Percentiles rank a stretch among this genome's conserved stretches.
These are phyloP conservation scores for Pistacia atlantica DNA, from an alignment of 345 rosid species.

Conservation along the genomic window DNA sequence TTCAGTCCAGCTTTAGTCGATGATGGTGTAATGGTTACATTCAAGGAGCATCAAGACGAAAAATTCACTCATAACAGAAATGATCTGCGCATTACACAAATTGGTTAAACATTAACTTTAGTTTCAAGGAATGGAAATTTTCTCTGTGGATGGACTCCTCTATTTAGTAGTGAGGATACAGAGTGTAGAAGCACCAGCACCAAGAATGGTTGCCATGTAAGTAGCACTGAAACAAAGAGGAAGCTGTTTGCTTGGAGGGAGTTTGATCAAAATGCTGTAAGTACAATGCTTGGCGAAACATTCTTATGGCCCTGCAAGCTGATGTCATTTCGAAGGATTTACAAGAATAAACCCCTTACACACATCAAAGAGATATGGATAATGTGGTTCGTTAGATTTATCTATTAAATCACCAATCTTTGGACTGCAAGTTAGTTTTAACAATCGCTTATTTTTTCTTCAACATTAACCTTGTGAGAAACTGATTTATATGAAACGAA, in stretches of 20 bases:
- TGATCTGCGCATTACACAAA: not conserved
- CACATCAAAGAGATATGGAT: not conserved
- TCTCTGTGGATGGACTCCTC: not conserved
- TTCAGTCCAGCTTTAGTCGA: not conserved
- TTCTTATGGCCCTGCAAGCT: not conserved
- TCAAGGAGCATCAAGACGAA: not conserved
- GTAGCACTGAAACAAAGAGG: not conserved
- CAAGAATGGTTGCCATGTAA: not conserved
- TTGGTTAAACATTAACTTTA: not conserved
- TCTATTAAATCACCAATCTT: not conserved
- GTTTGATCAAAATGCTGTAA: not conserved
- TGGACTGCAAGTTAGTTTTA: not conserved
- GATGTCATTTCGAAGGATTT: not conserved
- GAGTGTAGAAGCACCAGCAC: not conserved
- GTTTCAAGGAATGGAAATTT: not conserved
- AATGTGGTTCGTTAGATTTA: not conserved
- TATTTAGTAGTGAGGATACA: not conserved
- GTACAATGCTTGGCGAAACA: not conserved
- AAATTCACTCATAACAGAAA: not conserved
- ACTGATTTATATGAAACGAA: no score
- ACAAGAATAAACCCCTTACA: not conserved
- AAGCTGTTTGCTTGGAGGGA: not conserved
- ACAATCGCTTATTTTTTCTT: no score
- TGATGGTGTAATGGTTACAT: not conserved
- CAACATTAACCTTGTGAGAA: not conserved